A percentile compares a stretch with the other conserved stretches of the same genome.
These are phyloP conservation scores for Trichopus zeylanicus DNA, from an alignment of 116 monocot genomes.

Conservation along the genomic window DNA sequence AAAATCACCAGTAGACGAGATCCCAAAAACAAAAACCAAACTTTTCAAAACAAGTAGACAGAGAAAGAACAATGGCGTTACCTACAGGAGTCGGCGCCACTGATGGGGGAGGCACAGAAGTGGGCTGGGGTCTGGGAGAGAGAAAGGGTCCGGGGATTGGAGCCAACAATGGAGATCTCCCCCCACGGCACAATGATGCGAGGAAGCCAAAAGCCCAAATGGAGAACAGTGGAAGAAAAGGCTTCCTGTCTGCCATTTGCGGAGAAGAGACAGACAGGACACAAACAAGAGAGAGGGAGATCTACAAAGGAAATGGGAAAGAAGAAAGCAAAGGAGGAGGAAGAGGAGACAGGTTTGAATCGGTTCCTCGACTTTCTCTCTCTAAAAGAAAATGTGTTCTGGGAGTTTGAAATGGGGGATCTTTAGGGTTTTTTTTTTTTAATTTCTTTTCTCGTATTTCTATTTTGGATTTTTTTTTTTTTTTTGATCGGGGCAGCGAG, in stretches of 20 bases:
- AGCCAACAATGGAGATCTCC: constrained; percentile 14
- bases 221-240: background rate
- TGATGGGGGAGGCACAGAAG: constrained; percentile 15
- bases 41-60: background rate
- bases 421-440: too few species aligned
- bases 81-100: constrained; percentile 35
- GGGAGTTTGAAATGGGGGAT: too few species aligned
- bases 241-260: background rate
- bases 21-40: background rate
- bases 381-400: background rate
- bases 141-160: constrained; percentile 1
- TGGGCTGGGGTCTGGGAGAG: constrained; percentile 7
- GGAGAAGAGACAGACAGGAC: background rate
- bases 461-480: too few species aligned
- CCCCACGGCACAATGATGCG: constrained; percentile 13
- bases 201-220: constrained; percentile 11
- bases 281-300: background rate
- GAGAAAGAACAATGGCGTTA: constrained; percentile 9
- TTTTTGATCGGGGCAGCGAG: too few species aligned
- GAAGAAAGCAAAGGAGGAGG: too few species aligned
- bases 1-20: too few species aligned
- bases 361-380: too few species aligned
- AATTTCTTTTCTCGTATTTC: too few species aligned
- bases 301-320: background rate
- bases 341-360: too few species aligned